These are phyloP conservation scores for Kluyveromyces sp. DNA, from an alignment of 1,139 yeast species.

Conservation along the genomic window DNA sequence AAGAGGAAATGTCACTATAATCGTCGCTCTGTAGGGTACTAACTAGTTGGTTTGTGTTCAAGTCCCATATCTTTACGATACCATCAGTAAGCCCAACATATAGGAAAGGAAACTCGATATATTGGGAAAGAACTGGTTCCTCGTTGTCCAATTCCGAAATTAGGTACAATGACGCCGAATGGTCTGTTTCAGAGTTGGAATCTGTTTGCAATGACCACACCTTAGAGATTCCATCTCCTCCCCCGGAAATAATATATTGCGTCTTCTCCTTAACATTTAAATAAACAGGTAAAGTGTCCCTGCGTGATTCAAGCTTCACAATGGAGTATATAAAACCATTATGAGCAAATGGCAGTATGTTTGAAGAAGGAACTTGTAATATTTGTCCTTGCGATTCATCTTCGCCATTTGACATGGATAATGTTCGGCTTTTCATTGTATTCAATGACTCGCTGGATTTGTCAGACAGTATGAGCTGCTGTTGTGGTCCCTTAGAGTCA, in stretches of 20 bases:
- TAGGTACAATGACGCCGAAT: conserved; percentile 13
- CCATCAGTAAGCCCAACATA: conserved; percentile 78
- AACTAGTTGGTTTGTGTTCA: conserved; percentile 67
- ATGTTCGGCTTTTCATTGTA: background rate
- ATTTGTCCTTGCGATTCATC: conserved; percentile 12
- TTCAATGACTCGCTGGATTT: background rate
- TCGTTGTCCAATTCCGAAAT: conserved; percentile 48
- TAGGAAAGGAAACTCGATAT: conserved; percentile 53
- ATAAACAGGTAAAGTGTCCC: background rate
- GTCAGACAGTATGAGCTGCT: background rate
- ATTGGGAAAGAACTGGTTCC: conserved; percentile 63
- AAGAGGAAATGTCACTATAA: conserved; percentile 41
- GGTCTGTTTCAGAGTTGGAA: conserved; percentile 5
- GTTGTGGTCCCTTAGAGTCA: conserved; percentile 75
- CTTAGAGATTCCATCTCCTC: conserved; percentile 84
- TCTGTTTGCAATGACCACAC: conserved; percentile 52
- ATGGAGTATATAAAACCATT: conserved; percentile 82
- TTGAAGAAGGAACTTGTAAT: conserved; percentile 60
- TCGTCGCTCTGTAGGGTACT: conserved; percentile 45
- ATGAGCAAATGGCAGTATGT: conserved; percentile 77
- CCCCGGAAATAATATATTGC: conserved; percentile 52
- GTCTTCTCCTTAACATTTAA: background rate
- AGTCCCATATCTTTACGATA: conserved; percentile 71
- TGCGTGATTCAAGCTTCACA: conserved; percentile 27
- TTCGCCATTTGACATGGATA: background rate